Evolutionary conservation across 352 stramenopile species (phyloP).

Genomic region (Globisporangium carolinianum): DNA sequence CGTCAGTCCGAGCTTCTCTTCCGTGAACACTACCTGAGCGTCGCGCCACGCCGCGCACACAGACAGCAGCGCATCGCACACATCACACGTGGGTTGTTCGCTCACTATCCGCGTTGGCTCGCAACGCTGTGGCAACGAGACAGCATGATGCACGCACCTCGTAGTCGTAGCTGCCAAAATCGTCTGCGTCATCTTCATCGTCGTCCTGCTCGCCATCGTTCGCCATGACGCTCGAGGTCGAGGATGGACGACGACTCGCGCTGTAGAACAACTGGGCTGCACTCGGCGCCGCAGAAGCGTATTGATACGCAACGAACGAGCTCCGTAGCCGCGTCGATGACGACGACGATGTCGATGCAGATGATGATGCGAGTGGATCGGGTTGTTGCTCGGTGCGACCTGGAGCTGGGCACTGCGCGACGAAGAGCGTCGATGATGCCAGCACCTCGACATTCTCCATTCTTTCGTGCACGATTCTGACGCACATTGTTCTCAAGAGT

Average conservation of each 20-base stretch:
- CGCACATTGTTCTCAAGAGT: too few species aligned
- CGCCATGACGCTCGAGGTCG: slow-evolving; percentile 14
- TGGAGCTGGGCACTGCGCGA: too few species aligned
- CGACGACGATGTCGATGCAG: neutral
- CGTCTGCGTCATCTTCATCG: slow-evolving; percentile 7
- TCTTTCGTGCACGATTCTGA: too few species aligned
- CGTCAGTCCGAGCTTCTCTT: slow-evolving; percentile 51
- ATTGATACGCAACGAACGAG: slow-evolving; percentile 7
- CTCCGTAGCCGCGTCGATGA: slow-evolving; percentile 4
- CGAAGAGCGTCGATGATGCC: too few species aligned
- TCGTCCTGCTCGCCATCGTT: slow-evolving; percentile 13
- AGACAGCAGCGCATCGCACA: neutral
- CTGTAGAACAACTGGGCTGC: slow-evolving; percentile 4
- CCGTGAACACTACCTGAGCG: slow-evolving; percentile 41
- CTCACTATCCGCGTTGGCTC: too few species aligned
- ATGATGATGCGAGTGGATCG: neutral
- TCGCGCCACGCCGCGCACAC: too few species aligned
- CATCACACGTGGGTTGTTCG: neutral
- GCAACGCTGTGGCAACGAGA: too few species aligned
- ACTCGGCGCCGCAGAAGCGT: neutral
- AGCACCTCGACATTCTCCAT: too few species aligned
- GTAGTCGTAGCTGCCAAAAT: slow-evolving; percentile 12
- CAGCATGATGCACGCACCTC: slow-evolving; percentile 2
- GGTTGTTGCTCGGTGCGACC: neutral
- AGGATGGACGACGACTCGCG: slow-evolving; percentile 10